Conservation (phyloP, 179 eudicot species). For the Heliamphora pulchella region DNA sequence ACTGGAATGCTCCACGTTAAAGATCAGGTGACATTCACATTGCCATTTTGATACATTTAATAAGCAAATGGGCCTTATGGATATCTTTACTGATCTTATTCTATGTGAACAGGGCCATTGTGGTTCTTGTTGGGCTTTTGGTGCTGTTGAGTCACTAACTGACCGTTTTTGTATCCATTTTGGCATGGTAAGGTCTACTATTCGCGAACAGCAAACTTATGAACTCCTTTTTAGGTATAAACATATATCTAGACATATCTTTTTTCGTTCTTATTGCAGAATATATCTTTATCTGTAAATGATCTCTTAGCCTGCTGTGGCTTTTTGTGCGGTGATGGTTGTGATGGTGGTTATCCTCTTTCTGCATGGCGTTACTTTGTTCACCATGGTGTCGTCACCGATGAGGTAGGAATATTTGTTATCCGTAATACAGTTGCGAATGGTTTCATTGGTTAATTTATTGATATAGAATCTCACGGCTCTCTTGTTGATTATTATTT, state of each 20-base stretch:
- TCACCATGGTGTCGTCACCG: constrained; percentile 78
- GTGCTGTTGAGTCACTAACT: constrained; percentile 82
- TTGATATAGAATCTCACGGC: not conserved
- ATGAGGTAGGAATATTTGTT: constrained; percentile 37
- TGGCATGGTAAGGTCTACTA: constrained; percentile 39
- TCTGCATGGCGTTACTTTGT: constrained; percentile 79
- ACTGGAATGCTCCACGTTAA: constrained; percentile 25
- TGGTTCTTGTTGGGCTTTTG: constrained; percentile 99
- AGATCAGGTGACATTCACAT: constrained; percentile 62
- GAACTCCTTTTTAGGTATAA: not conserved
- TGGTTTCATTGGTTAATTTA: constrained; percentile 8
- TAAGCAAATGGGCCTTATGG: not conserved
- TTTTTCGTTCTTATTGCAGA: constrained; percentile 33
- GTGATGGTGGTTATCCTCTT: constrained; percentile 85
- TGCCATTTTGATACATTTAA: constrained; percentile 8
- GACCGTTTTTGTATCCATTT: constrained; percentile 82
- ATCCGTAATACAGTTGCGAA: not conserved
- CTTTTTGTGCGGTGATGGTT: constrained; percentile 81
- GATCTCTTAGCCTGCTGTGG: constrained; percentile 97
- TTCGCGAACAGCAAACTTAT: not conserved
- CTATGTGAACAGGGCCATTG: constrained; percentile 65
- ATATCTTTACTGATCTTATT: constrained; percentile 7
- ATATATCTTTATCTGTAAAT: constrained; percentile 68
- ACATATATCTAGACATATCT: not conserved
- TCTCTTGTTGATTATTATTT: not conserved